Evolutionary conservation across 2,329 filamentous ascomycete species (phyloP).

Genomic region (Pyrenochaeta sp.): DNA sequence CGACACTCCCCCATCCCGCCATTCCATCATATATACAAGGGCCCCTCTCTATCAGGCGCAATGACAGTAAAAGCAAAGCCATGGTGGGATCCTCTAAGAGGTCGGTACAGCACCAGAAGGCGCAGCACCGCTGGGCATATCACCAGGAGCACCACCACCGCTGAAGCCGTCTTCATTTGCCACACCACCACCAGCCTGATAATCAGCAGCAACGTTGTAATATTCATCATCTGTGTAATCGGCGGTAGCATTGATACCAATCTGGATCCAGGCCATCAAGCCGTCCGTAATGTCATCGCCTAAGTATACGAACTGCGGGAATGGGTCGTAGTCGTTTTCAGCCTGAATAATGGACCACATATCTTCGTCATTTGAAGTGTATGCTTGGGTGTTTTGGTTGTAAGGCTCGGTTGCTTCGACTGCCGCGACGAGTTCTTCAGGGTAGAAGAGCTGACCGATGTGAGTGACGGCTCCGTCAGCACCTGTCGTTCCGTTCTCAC

Average conservation of each 20-base stretch:
- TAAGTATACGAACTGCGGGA: slow-evolving; percentile 33
- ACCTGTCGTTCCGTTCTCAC: slow-evolving; percentile 49
- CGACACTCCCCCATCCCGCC: too few species aligned
- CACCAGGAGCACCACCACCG: slow-evolving; percentile 9
- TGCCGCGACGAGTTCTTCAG: slow-evolving; percentile 47
- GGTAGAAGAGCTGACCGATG: slow-evolving; percentile 56
- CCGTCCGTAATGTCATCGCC: slow-evolving; percentile 33
- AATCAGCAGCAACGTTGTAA: slow-evolving; percentile 29
- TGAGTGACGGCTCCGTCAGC: slow-evolving; percentile 51
- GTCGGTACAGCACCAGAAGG: slow-evolving; percentile 20
- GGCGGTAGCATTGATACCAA: slow-evolving; percentile 33
- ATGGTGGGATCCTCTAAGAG: too few species aligned
- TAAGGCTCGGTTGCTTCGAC: slow-evolving; percentile 52
- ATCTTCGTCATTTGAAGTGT: slow-evolving; percentile 37
- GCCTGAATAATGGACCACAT: slow-evolving; percentile 36
- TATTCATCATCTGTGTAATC: slow-evolving; percentile 21
- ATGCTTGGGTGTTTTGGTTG: slow-evolving; percentile 42
- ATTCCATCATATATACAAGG: too few species aligned
- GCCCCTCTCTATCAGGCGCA: too few species aligned
- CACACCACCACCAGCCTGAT: slow-evolving; percentile 30
- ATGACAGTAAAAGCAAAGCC: too few species aligned
- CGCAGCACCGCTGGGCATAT: slow-evolving; percentile 15
- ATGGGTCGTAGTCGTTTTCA: slow-evolving; percentile 30
- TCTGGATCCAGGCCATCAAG: slow-evolving; percentile 35
- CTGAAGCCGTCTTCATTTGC: slow-evolving; percentile 13